Base-by-base conservation (phyloP, 2,329 filamentous ascomycete species). In the Claviceps fusiformis region DNA sequence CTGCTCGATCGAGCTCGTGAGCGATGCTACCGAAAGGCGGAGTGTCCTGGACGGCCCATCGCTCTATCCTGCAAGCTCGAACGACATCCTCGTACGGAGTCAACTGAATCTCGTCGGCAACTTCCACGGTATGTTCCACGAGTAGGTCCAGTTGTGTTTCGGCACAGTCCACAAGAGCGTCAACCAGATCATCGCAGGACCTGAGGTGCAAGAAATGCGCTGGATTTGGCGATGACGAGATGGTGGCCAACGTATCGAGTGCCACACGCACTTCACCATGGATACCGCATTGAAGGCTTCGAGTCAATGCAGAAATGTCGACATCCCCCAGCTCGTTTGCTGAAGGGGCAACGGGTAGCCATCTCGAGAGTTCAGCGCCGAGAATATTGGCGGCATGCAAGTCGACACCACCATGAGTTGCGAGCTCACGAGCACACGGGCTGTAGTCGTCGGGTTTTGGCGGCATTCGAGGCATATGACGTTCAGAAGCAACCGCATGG, bases 201-300 rank as follows among this genome's bases (percentile, higher is more conserved):
- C 83, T 77, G 45, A 95, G 73, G 46, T 83, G 77, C 24, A 85
- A 71, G 46, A 83, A 81, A 19, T 91, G 75, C n/a, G 78, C 76
- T 29, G 85, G 77, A 5, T 79, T 75, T 54, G 80, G 80, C 2
- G 87, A 89, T 15, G 72, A 67, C 2, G 76, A 75, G 13, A 93
- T 76, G 24, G 81, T 82, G 10, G 83, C 83, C 41, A 98, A 74
- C 0, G 87, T 89, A 67, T 97, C 93, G 48, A 98, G 74, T 2
- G 92, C 92, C 58, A 95, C 72, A 10, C 92, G 83, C n/a, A 95
- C 85, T 70, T 98, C 93, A 5, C 83, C 84, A 62, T 90, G 85
- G 47, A 97, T 87, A 0, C 92, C 92, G 54, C 87, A 95, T 65
- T 95, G 90, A 43, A 98, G 74, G 63, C 89, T 90, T 74, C 90